Base-by-base conservation (phyloP, 176 grass and related monocot genomes). In the Cenchrus americanus region DNA sequence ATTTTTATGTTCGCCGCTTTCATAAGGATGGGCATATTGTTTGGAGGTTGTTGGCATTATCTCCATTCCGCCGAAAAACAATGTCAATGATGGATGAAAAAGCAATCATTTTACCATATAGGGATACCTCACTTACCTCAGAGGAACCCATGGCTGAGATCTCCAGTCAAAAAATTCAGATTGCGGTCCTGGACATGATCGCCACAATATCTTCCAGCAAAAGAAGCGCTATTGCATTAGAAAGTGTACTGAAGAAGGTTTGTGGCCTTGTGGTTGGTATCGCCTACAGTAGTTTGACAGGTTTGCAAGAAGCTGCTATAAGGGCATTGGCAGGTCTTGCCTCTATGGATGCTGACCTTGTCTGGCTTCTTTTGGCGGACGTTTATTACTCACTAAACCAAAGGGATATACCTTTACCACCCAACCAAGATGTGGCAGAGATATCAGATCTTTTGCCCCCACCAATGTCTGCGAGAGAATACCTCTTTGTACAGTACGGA, bases 341-440 rank as follows among this genome's bases (percentile, higher is more conserved):
- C 34, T 67, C 51, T 64, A 98, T 95, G 7, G 93, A 98, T 90
- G 66, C 89, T 30, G 96, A 98, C 42, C 93, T 98, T 10, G 84
- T 95, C 66, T 98, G 96, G 96, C 91, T 98, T 87, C 90, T 98
- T 51, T 86, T 98, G 51, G 93, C 93, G 3, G 96, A 98, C 71
- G 82, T 95, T 59, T 95, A 95, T 83, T 82, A 93, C 82, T 95
- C 91, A 57, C 61, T 98, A 71, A 87, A 94, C 69, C 87, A 79
- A 71, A 90, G 80, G 69, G 84, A 92, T 63, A 58, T 58, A 23
- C 78, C 91, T 81, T 12, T 78, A 27, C 87, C 86, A 32, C 87
- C 87, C 12, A 82, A 48, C 47, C 62, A 27, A 69, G 82, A 88
- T 83, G 37, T 93, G 47, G 32, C 19, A 14, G 91, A 87, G 68